Conservation (phyloP, 2,329 filamentous ascomycete genomes). For the Sclerotinia glacialis region DNA sequence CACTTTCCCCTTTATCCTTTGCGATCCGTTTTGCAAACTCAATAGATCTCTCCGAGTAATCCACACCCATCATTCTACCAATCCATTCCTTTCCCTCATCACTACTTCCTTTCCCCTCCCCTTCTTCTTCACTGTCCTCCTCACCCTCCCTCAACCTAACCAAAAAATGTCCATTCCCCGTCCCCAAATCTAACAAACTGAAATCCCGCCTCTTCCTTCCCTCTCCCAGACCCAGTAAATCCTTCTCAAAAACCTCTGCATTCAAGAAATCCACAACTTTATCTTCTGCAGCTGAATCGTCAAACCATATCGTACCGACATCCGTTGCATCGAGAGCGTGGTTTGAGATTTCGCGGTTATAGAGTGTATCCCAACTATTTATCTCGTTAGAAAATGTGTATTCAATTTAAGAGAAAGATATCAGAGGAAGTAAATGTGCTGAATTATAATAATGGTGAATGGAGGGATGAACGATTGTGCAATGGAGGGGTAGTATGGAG, state of each 20-base stretch:
- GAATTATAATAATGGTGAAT: background rate
- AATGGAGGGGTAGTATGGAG: conserved; percentile 16
- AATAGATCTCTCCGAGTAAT: conserved; percentile 78
- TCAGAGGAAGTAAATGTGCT: background rate
- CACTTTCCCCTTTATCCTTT: conserved; percentile 36
- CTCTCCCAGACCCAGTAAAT: conserved; percentile 26
- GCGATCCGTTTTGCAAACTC: conserved; percentile 68
- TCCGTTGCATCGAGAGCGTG: conserved; percentile 69
- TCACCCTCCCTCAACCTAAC: conserved; percentile 64
- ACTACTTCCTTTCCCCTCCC: conserved; percentile 54
- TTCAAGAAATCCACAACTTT: conserved; percentile 67
- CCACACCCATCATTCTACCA: conserved; percentile 77
- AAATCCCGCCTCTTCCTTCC: conserved; percentile 40
- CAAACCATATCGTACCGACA: conserved; percentile 93
- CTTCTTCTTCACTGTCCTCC: conserved; percentile 55
- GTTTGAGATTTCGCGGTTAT: conserved; percentile 68
- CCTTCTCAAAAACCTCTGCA: conserved; percentile 26
- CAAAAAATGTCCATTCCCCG: conserved; percentile 90
- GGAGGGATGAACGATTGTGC: background rate
- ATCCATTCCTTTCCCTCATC: conserved; percentile 62
- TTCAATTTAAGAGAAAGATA: background rate
- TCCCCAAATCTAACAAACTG: conserved; percentile 81
- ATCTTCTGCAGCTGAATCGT: conserved; percentile 82
- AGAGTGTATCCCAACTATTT: conserved; percentile 71
- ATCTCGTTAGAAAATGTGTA: background rate